Evolutionary conservation across 1,284 basidiomycete species (phyloP), one percentile per base, ranked within the genome.

Genomic region (Cutaneotrichosporon arboriforme): DNA sequence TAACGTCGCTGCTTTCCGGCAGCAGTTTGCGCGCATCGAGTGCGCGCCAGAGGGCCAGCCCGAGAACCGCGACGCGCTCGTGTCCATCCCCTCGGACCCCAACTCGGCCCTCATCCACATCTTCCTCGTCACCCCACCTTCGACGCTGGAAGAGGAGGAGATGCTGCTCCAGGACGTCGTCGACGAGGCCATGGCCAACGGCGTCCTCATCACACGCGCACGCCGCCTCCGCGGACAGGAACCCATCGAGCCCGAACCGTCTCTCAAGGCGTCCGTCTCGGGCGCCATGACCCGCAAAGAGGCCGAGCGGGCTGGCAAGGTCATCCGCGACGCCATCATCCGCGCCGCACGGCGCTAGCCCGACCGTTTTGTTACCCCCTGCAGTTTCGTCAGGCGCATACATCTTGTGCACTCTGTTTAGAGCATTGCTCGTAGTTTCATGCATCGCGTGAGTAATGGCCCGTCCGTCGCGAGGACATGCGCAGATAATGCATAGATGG

Each of bases 101-200:
- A 83, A 84, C 4, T 90, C 88, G 20, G 88, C 91, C 2, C 80
- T 96, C 46, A 87, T 97, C 63, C 92, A 97, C 73, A 83, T 98
- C 62, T 80, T 84, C 68, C 77, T 94, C 59, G 61, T 74, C 46
- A 59, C 70, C 47, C 69, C 73, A 5, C 76, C 75, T 21, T 77
- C 80, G 13, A 70, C 73, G 52, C 77, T 84, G 44, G 83, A 84
- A 38, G 77, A 76, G 18, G 90, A 97, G 72, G 91, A 94, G 69
- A 74, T 77, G 18, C 55, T 89, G 23, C 69, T 96, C 60, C 91
- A 96, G 73, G 88, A 91, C 47, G 82, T 96, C 21, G 89, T 93
- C 10, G 91, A 94, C 53, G 89, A 93, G 67, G 79, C 81, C 0
- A 73, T 89, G 44, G 76, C 77, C 2, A 85, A 88, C 62, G 89